These are phyloP conservation scores for Cladosporium sp. DNA, from an alignment of 2,329 filamentous ascomycete genomes.

Conservation along the genomic window DNA sequence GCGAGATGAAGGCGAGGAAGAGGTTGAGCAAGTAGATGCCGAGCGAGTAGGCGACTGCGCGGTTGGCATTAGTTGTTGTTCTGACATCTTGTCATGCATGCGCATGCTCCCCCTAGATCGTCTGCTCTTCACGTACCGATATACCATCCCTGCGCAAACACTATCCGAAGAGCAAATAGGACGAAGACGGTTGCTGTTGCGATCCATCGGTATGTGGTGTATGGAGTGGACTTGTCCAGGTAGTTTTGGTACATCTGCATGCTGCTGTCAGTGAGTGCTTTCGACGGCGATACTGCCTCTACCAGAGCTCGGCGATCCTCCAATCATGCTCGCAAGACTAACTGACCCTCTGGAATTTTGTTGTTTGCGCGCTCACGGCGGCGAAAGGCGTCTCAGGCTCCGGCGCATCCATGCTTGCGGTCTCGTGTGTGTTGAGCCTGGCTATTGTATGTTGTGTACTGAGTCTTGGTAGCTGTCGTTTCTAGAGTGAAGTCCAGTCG, in stretches of 20 bases:
- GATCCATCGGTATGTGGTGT: slow-evolving; percentile 82
- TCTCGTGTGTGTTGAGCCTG: neutral
- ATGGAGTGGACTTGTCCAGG: slow-evolving; percentile 90
- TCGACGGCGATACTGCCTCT: neutral
- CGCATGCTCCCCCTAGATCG: neutral
- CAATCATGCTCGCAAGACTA: neutral
- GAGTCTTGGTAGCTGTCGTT: neutral
- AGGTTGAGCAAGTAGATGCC: slow-evolving; percentile 99
- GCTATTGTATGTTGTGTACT: neutral
- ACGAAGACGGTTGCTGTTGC: slow-evolving; percentile 72
- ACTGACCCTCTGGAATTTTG: slow-evolving; percentile 59
- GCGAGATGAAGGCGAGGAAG: slow-evolving; percentile 96
- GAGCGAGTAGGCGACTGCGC: slow-evolving; percentile 84
- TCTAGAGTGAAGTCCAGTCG: neutral
- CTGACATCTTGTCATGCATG: neutral
- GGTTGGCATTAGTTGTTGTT: neutral
- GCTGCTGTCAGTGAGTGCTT: neutral
- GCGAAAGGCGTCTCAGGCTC: slow-evolving; percentile 92
- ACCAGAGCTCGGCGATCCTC: neutral
- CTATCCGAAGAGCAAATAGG: slow-evolving; percentile 82
- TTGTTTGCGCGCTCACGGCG: slow-evolving; percentile 81
- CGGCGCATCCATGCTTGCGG: slow-evolving; percentile 68
- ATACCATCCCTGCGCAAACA: slow-evolving; percentile 96
- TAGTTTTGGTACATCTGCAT: slow-evolving; percentile 85
- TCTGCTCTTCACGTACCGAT: slow-evolving; percentile 62